These are phyloP conservation scores for Pseudonitzschia multistriata DNA, from an alignment of 108 stramenopile species.

Conservation along the genomic window DNA sequence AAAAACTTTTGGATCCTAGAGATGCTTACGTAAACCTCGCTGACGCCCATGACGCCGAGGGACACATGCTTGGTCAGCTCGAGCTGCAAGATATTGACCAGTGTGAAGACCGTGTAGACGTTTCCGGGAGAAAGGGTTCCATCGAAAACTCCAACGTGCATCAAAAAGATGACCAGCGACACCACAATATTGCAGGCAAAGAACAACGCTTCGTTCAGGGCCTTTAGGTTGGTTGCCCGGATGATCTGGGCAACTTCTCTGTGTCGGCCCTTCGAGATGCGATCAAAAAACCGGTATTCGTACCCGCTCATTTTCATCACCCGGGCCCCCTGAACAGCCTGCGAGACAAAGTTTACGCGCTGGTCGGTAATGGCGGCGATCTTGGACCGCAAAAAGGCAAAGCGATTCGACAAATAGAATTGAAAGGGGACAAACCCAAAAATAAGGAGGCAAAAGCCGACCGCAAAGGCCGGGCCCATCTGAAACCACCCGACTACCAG, in stretches of 20 bases:
- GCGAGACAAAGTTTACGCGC: slow-evolving; percentile 82
- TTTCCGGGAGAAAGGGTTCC: slow-evolving; percentile 49
- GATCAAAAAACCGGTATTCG: slow-evolving; percentile 68
- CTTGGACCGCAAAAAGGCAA: slow-evolving; percentile 64
- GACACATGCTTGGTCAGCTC: slow-evolving; percentile 86
- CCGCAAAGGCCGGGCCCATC: slow-evolving; percentile 81
- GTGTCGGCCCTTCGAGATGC: slow-evolving; percentile 58
- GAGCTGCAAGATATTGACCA: slow-evolving; percentile 85
- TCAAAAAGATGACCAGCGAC: slow-evolving; percentile 60
- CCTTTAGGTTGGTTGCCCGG: slow-evolving; percentile 66
- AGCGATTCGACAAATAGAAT: slow-evolving; percentile 59
- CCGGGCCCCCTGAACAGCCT: slow-evolving; percentile 84
- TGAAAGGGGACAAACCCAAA: slow-evolving; percentile 85
- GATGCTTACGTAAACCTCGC: slow-evolving; percentile 69
- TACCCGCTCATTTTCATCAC: slow-evolving; percentile 86
- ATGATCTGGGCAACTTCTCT: slow-evolving; percentile 68
- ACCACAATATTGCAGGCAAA: slow-evolving; percentile 64
- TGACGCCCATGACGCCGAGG: slow-evolving; percentile 72
- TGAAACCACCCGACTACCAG: slow-evolving; percentile 59
- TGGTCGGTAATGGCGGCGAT: slow-evolving; percentile 87
- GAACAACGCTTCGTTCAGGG: slow-evolving; percentile 85
- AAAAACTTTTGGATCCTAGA: slow-evolving; percentile 70
- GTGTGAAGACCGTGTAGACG: slow-evolving; percentile 71
- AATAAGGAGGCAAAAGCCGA: slow-evolving; percentile 76
- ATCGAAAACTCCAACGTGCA: slow-evolving; percentile 45